phyloP scores from a whole-genome alignment of 306 rosid genomes.

The Carpinus viminea region DNA sequence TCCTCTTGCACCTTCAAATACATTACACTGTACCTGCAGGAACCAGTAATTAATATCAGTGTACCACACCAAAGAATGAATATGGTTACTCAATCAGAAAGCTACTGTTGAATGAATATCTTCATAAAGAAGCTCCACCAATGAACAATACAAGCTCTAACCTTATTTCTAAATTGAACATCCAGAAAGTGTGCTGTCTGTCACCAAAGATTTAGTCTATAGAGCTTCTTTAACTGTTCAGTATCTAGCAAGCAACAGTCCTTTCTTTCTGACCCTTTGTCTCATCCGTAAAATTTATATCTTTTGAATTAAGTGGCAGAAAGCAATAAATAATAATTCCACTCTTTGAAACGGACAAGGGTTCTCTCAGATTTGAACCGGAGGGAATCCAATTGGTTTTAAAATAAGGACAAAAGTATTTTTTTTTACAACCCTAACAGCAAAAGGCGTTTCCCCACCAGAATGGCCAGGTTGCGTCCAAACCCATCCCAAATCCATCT shows the following conservation, averaged over 20 bases:
- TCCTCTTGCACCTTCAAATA: constrained; percentile 81
- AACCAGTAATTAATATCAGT: not conserved
- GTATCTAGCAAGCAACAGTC: constrained; percentile 11
- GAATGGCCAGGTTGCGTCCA: too few relatives aligned
- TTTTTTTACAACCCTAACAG: too few relatives aligned
- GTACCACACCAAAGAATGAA: constrained; percentile 12
- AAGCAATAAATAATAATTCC: constrained; percentile 5
- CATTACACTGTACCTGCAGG: constrained; percentile 83
- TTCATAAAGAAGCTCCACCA: constrained; percentile 11
- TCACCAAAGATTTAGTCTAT: constrained; percentile 4
- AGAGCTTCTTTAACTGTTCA: not conserved
- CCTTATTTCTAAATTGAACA: not conserved
- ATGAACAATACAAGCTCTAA: not conserved
- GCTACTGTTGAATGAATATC: constrained; percentile 1
- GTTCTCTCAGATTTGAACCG: too few relatives aligned
- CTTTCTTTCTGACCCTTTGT: constrained; percentile 3
- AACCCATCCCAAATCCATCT: too few relatives aligned
- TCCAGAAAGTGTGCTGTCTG: not conserved
- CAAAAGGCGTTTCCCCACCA: too few relatives aligned
- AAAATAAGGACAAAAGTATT: too few relatives aligned
- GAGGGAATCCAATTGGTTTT: too few relatives aligned
- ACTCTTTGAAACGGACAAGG: not conserved
- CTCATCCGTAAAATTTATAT: not conserved
- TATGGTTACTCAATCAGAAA: not conserved
- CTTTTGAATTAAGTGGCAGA: constrained; percentile 6